These are phyloP conservation scores for Eragrostis tef DNA, from an alignment of 202 grass and related monocot species.

Conservation along the genomic window DNA sequence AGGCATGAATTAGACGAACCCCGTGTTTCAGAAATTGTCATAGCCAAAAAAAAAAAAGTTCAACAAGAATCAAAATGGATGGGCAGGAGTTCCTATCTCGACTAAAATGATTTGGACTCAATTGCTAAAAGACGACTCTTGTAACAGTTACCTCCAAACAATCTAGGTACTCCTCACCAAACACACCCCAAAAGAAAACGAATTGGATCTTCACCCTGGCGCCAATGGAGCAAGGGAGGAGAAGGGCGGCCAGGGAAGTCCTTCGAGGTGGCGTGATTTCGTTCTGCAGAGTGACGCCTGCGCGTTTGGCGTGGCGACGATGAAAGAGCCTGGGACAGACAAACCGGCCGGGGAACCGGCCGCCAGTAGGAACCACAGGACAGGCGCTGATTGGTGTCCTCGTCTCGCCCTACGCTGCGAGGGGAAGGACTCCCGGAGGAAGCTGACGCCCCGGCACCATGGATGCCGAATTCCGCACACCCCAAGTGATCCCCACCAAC, in stretches of 20 bases:
- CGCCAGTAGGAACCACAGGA: neutral
- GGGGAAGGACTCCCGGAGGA: neutral
- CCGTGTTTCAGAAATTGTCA: neutral
- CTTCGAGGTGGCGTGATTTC: neutral
- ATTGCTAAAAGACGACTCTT: neutral
- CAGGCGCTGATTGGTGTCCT: neutral
- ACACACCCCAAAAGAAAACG: neutral
- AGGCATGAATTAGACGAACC: constrained; percentile 3
- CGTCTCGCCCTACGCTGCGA: neutral
- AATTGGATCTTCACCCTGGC: neutral
- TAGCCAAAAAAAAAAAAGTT: neutral
- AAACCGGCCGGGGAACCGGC: neutral
- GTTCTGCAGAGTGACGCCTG: neutral
- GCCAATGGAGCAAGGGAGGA: neutral
- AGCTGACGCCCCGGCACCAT: neutral
- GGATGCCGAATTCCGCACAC: neutral
- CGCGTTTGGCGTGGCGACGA: neutral
- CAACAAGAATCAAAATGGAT: neutral
- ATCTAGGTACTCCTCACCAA: neutral
- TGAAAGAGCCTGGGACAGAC: neutral
- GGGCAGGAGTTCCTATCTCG: neutral
- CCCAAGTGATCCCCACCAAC: neutral
- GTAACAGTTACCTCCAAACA: neutral
- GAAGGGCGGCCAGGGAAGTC: neutral
- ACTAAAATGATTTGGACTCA: neutral